Base-by-base conservation (phyloP, 1,284 basidiomycete genomes). In the Rugosomyces carneus region DNA sequence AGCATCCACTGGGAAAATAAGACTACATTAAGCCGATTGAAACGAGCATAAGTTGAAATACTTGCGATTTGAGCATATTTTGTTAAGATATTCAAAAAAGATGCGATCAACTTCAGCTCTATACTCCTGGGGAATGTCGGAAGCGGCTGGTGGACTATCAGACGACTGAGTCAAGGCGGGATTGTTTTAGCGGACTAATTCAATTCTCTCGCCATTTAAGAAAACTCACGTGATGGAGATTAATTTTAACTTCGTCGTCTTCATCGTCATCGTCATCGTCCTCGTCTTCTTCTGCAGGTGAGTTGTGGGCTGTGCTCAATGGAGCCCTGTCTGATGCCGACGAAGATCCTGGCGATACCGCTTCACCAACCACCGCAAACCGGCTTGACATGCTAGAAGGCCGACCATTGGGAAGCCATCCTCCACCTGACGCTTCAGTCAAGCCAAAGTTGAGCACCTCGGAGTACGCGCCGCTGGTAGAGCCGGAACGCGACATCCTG, bases 61-160 rank as follows among this genome's bases (percentile, higher is more conserved):
- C 88, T 70, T 63, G 93, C 93, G 65, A 65, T 98, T 90, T 15
- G 92, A 96, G 68, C 95, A 98, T 44, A 92, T 79, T 45, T 73
- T 78, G 59, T 87, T 93, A 53, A 99, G 69, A 63, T 90, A 99
- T 55, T 89, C 81, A 60, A 92, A 84, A 69, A 99, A 97, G 60
- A 97, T 84, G 46, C 83, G 78, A 64, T 98, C 94, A 42, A 98
- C 84, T 57, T 89, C 84, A 29, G 68, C 65, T 49, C 83, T 80
- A 56, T 93, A 87, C 61, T 96, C 94, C 53, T 77, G 72, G 9
- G 87, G 86, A 42, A 90, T 75, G 58, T 89, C 85, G 52, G 84
- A 84, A 45, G 70, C 70, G 32, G 55, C 44, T 16, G 53, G 34
- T 1, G 57, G 52, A 29, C 53, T 52, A 37, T 61, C 60, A 32